Conservation (phyloP, 176 grass and related monocot genomes). For the Miscanthus lutarioriparius region DNA sequence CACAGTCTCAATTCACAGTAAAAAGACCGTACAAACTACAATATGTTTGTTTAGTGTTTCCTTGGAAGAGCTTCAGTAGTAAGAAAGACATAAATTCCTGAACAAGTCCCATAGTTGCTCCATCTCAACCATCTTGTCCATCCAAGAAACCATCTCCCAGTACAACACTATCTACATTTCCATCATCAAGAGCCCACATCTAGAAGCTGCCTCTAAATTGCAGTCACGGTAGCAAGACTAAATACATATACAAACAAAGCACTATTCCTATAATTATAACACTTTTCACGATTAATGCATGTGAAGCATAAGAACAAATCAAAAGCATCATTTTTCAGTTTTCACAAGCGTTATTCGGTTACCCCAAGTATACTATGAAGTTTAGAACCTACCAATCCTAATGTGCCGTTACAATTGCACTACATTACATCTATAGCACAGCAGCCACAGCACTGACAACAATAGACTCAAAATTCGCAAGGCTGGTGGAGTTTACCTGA, state of each 20-base stretch:
- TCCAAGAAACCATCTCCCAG: neutral
- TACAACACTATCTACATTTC: slow-evolving; percentile 16
- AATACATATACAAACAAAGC: neutral
- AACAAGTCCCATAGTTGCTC: slow-evolving; percentile 2
- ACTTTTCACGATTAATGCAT: neutral
- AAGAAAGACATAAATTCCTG: neutral
- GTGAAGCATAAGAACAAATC: neutral
- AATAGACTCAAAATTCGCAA: slow-evolving; percentile 12
- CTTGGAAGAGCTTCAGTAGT: neutral
- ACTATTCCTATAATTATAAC: neutral
- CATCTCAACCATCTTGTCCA: slow-evolving; percentile 1
- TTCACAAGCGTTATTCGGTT: neutral
- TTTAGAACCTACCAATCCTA: slow-evolving; percentile 14
- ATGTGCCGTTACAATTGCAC: neutral
- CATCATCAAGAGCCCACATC: slow-evolving; percentile 2
- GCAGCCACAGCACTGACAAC: neutral
- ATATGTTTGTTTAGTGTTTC: neutral
- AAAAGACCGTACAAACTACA: neutral
- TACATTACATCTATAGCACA: slow-evolving; percentile 14
- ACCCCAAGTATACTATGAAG: neutral
- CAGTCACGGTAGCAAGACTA: slow-evolving; percentile 2
- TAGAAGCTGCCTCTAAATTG: slow-evolving; percentile 26
- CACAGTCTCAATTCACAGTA: neutral
- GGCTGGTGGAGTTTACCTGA: slow-evolving; percentile 41
- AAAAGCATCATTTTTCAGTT: neutral